Conservation (phyloP, 2,329 filamentous ascomycete genomes). For the Chaetothyriales sp. region DNA sequence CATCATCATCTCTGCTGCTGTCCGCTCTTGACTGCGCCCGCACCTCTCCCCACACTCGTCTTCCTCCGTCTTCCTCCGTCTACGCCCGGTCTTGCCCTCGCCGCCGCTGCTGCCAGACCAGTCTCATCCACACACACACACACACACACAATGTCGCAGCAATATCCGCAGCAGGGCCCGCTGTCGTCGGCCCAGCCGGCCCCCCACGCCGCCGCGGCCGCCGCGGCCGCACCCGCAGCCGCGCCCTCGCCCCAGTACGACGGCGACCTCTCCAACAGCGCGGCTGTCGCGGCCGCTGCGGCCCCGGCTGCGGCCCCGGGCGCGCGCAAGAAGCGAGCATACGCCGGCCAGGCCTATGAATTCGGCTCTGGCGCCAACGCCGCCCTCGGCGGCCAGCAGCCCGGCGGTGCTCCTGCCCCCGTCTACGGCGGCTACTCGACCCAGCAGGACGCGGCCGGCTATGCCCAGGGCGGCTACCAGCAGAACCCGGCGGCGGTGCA, state of each 20-base stretch:
- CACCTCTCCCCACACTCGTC: background rate
- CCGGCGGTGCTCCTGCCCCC: slow-evolving; percentile 37
- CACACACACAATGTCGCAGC: slow-evolving; percentile 32
- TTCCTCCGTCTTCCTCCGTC: background rate
- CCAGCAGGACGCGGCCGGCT: slow-evolving; percentile 34
- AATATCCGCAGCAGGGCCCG: slow-evolving; percentile 20
- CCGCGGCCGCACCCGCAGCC: slow-evolving; percentile 28
- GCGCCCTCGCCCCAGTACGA: slow-evolving; percentile 25
- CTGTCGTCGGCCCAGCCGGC: background rate
- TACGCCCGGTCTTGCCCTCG: too few relatives aligned
- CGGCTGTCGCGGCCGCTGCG: slow-evolving; percentile 23
- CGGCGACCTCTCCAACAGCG: slow-evolving; percentile 25
- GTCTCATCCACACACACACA: slow-evolving; percentile 41
- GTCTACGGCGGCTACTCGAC: slow-evolving; percentile 48
- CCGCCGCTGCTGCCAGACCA: too few relatives aligned
- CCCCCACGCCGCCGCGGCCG: slow-evolving; percentile 26
- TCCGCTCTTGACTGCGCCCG: background rate
- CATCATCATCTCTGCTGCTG: background rate
- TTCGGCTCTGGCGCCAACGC: slow-evolving; percentile 82
- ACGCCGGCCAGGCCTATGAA: slow-evolving; percentile 88
- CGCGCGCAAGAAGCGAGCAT: slow-evolving; percentile 70
- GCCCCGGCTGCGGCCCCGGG: slow-evolving; percentile 20
- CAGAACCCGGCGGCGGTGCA: slow-evolving; percentile 23
- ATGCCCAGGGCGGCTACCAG: slow-evolving; percentile 30
- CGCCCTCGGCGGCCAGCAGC: slow-evolving; percentile 35